Conservation (phyloP, 306 rosid species). For the Pyrus pyrifolia region DNA sequence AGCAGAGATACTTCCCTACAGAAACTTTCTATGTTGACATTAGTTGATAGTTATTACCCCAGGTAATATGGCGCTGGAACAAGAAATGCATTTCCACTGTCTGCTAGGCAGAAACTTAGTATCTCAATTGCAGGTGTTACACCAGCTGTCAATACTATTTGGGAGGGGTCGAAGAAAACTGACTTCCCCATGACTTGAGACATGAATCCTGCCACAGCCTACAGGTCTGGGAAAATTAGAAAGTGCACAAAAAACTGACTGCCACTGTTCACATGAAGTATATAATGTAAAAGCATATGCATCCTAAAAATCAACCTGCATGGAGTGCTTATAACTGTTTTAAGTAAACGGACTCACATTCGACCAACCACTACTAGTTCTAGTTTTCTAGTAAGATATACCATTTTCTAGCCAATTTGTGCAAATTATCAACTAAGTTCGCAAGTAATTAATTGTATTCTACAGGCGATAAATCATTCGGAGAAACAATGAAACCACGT, state of each 20-base stretch:
- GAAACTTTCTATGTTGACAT: slow-evolving; percentile 7
- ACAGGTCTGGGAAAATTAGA: slow-evolving; percentile 20
- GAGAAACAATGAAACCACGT: neutral
- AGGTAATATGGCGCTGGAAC: slow-evolving; percentile 89
- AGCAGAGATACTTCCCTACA: neutral
- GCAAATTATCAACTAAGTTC: slow-evolving; percentile 1
- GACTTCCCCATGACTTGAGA: slow-evolving; percentile 57
- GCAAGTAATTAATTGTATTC: neutral
- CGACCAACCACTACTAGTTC: neutral
- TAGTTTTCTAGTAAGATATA: neutral
- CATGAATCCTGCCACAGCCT: slow-evolving; percentile 93
- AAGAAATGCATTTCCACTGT: slow-evolving; percentile 81
- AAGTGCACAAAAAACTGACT: neutral
- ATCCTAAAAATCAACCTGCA: slow-evolving; percentile 2
- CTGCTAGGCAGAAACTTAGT: slow-evolving; percentile 89
- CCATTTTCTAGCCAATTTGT: neutral
- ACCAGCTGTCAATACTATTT: slow-evolving; percentile 66
- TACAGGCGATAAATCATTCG: neutral
- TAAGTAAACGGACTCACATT: neutral
- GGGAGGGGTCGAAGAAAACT: slow-evolving; percentile 61
- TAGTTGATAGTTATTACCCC: slow-evolving; percentile 35
- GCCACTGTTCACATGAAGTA: neutral
- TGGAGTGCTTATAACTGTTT: neutral
- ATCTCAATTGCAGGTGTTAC: slow-evolving; percentile 72
- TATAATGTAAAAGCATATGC: neutral